Evolutionary conservation across 495 filamentous ascomycete species (phyloP), one percentile per base, ranked within the genome.

Genomic region (Parathielavia appendiculata): DNA sequence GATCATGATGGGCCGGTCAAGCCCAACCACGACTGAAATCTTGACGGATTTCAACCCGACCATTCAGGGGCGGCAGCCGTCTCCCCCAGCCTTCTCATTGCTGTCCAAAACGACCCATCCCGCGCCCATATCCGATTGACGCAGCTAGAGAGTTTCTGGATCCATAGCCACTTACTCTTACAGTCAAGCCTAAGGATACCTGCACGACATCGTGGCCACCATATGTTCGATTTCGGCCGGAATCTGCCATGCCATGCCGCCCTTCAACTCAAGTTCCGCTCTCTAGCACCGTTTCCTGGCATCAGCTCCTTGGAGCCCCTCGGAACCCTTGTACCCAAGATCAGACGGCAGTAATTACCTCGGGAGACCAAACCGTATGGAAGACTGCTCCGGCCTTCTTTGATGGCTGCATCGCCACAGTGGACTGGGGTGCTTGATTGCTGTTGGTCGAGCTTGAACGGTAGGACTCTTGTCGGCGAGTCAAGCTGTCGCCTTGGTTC

Each of bases 141-240:
- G 47, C 14, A 19, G 11, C 19, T 10, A 20, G 17, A 4, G 40
- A 30, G 6, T 23, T 12, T 41, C 36, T 5, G 19, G 32, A 38
- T 16, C 8, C 9, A 22, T 19, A 9, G 10, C n/a, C 19, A 20
- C 30, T 35, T 30, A 4, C 17, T 2, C 40, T 7, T 2, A 9
- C 30, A 36, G 48, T 13, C 32, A n/a, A 51, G 16, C 30, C 36
- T 12, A 48, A 10, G 2, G 44, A 43, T 30, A 48, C 65, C 74
- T 77, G 75, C 75, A 76, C 70, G 72, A 68, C 67, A 72, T 74
- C 72, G 73, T 76, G 72, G 71, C 69, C 46, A 49, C 26, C 61
- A 63, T 59, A 61, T 62, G 53, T 61, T n/a, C n/a, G 63, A 63
- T 66, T 67, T 71, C 65, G 63, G 66, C 75, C 69, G 63, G 70